A percentile compares a stretch with the other conserved stretches of the same genome.
These are phyloP conservation scores for Calendula officinalis DNA, from an alignment of 129 eudicot genomes.

Conservation along the genomic window DNA sequence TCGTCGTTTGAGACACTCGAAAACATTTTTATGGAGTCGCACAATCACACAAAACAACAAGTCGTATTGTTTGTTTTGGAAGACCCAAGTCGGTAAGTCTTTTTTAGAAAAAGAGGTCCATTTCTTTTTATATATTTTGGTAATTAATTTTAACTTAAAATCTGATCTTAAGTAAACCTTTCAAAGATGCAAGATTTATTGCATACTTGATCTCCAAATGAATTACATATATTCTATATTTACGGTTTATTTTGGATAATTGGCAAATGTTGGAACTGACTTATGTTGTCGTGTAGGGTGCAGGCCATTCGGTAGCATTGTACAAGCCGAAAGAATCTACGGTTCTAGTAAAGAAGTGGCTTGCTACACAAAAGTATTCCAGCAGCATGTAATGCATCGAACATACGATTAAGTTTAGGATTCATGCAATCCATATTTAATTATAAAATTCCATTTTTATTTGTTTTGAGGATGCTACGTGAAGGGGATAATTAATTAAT, in stretches of 20 bases:
- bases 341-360: constrained; percentile 17
- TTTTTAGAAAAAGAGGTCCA: no score
- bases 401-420: constrained; percentile 2
- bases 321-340: constrained; percentile 27
- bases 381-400: constrained; percentile 9
- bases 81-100: no score
- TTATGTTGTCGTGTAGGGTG: constrained; percentile 3
- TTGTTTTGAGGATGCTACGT: neutral
- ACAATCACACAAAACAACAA: no score
- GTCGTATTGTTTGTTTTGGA: no score
- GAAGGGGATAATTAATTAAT: neutral
- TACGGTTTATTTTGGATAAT: neutral
- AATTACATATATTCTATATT: neutral
- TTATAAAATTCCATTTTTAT: neutral
- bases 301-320: constrained; percentile 25
- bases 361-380: neutral
- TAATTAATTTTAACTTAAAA: neutral
- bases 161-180: neutral
- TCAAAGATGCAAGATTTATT: neutral
- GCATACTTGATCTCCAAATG: neutral
- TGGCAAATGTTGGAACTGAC: neutral
- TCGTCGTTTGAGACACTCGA: no score
- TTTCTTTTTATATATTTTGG: no score
- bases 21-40: no score
- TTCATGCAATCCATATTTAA: neutral